phyloP scores from a whole-genome alignment of 306 rosid species.

The Corylus americana region DNA sequence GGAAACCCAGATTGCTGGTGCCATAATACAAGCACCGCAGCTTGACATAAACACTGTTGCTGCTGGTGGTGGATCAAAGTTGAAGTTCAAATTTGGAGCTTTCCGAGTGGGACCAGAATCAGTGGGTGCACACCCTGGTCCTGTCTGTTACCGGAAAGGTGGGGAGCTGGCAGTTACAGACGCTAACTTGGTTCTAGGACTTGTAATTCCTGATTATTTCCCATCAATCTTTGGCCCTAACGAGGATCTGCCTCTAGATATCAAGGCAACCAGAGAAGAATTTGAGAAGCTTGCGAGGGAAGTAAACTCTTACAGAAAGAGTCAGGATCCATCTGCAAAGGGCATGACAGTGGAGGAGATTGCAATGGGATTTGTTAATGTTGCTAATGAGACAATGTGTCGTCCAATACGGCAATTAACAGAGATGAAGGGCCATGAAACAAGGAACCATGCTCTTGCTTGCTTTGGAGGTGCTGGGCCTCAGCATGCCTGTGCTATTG shows the following conservation, averaged over 20 bases:
- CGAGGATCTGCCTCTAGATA: slow-evolving; percentile 80
- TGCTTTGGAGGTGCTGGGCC: slow-evolving; percentile 99
- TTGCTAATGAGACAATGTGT: slow-evolving; percentile 96
- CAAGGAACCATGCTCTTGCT: slow-evolving; percentile 92
- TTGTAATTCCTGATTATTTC: slow-evolving; percentile 85
- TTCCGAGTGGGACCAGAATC: slow-evolving; percentile 91
- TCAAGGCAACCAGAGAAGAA: slow-evolving; percentile 61
- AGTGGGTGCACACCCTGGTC: slow-evolving; percentile 98
- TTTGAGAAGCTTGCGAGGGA: slow-evolving; percentile 75
- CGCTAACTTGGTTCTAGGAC: slow-evolving; percentile 84
- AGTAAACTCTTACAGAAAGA: slow-evolving; percentile 63
- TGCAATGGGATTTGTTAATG: slow-evolving; percentile 86
- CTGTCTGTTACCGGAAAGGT: slow-evolving; percentile 90
- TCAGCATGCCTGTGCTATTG: slow-evolving; percentile 96
- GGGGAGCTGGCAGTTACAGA: slow-evolving; percentile 96
- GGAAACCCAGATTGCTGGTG: slow-evolving; percentile 90
- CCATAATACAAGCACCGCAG: slow-evolving; percentile 95
- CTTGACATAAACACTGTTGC: slow-evolving; percentile 97
- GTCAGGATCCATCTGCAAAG: slow-evolving; percentile 62
- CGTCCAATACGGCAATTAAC: slow-evolving; percentile 95
- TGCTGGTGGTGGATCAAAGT: slow-evolving; percentile 95
- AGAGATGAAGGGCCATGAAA: slow-evolving; percentile 97
- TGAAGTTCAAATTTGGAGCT: slow-evolving; percentile 88
- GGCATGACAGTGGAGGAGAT: slow-evolving; percentile 84
- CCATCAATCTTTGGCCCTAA: slow-evolving; percentile 89